A percentile compares a stretch with the other conserved stretches of the same genome.
These are phyloP conservation scores for Rhodotorula sp. DNA, from an alignment of 1,284 basidiomycete species.

Conservation along the genomic window DNA sequence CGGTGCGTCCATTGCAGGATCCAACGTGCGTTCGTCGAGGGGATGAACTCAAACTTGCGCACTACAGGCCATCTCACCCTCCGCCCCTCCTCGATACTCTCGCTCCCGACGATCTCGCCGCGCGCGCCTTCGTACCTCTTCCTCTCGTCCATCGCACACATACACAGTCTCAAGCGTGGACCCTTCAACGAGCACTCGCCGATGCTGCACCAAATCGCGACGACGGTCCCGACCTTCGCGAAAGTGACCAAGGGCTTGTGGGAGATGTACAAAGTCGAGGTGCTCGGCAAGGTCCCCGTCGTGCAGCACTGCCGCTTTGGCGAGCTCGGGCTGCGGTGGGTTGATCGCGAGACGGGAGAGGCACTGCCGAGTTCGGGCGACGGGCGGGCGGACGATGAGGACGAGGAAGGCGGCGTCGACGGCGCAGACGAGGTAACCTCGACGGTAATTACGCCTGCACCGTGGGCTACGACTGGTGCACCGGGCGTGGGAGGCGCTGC, in stretches of 20 bases:
- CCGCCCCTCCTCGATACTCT: slow-evolving; percentile 61
- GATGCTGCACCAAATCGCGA: slow-evolving; percentile 80
- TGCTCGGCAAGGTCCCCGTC: slow-evolving; percentile 92
- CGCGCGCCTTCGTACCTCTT: slow-evolving; percentile 46
- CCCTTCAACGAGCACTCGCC: slow-evolving; percentile 92
- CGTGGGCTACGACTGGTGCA: slow-evolving; percentile 13
- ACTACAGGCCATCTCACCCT: slow-evolving; percentile 57
- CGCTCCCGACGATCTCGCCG: slow-evolving; percentile 54
- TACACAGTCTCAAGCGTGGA: slow-evolving; percentile 75
- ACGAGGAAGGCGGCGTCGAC: neutral
- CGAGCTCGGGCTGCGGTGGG: slow-evolving; percentile 29
- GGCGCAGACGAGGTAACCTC: neutral
- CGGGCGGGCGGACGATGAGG: slow-evolving; percentile 17
- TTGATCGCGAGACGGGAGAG: slow-evolving; percentile 17
- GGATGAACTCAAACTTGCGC: neutral
- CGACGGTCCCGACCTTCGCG: slow-evolving; percentile 78
- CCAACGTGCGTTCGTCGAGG: no score
- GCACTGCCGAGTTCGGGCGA: slow-evolving; percentile 30
- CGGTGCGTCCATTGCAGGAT: slow-evolving; percentile 40
- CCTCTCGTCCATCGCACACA: slow-evolving; percentile 66
- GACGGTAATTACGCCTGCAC: slow-evolving; percentile 6
- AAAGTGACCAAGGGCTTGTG: slow-evolving; percentile 87
- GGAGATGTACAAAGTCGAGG: slow-evolving; percentile 97
- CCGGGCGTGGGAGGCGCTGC: neutral
- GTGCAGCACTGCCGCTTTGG: slow-evolving; percentile 93